These are phyloP conservation scores for Candida krabiensis DNA, from an alignment of 805 yeast genomes.

Conservation along the genomic window DNA sequence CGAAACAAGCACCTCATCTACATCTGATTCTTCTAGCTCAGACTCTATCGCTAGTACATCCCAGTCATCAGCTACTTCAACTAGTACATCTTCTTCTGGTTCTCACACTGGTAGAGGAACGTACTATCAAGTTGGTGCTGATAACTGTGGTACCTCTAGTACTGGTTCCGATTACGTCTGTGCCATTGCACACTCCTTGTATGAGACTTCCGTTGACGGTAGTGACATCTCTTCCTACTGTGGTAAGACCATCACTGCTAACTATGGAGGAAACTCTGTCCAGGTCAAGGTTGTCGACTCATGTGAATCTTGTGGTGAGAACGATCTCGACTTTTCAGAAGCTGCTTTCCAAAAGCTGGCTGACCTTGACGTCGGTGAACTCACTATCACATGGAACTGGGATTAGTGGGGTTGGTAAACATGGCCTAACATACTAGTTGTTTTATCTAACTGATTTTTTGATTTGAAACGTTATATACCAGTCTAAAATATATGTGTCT, in stretches of 20 bases:
- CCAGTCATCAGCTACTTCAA: background rate
- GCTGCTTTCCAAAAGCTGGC: conserved; percentile 49
- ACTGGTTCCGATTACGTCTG: conserved; percentile 43
- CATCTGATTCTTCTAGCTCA: conserved; percentile 6
- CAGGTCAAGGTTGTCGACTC: conserved; percentile 54
- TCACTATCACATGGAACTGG: conserved; percentile 49
- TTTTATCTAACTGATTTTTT: background rate
- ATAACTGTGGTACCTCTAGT: conserved; percentile 51
- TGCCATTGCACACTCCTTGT: conserved; percentile 48
- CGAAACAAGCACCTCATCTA: conserved; percentile 3
- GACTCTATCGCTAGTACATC: background rate
- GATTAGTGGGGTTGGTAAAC: conserved; percentile 10
- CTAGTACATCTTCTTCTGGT: conserved; percentile 2
- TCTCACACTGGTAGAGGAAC: conserved; percentile 46
- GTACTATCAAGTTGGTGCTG: conserved; percentile 44
- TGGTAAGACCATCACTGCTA: conserved; percentile 49
- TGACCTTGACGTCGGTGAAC: conserved; percentile 44
- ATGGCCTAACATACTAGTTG: background rate
- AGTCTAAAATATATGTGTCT: too few relatives aligned
- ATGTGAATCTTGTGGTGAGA: conserved; percentile 47
- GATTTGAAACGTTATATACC: background rate
- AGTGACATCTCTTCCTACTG: conserved; percentile 41
- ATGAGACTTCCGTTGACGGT: conserved; percentile 25
- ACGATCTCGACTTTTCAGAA: conserved; percentile 56
- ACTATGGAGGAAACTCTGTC: conserved; percentile 48